Base-by-base conservation (phyloP, 2,329 filamentous ascomycete genomes). In the Aspergillus viridinutans region DNA sequence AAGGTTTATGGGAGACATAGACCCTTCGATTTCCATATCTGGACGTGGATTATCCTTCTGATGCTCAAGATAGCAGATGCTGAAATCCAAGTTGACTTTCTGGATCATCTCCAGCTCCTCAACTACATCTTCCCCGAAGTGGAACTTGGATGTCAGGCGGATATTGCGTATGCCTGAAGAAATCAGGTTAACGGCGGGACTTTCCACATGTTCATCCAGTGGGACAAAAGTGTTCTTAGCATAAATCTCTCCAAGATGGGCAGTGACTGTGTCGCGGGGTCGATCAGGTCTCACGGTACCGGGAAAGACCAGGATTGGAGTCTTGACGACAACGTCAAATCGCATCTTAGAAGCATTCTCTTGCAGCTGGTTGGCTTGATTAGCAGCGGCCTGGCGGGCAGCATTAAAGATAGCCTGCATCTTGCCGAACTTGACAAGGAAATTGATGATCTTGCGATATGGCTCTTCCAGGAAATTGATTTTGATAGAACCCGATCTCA, bases 381-480 rank as follows among this genome's bases (percentile, higher is more conserved):
- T 93, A 42, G 94, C 90, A 2, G 95, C 94, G 42, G 93, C 95
- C 74, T 96, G 91, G 35, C 95, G 86, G 12, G 95, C 94, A 45
- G 94, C 93, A 69, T 99, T 99, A 80, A 96, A 99, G 53, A 99
- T 89, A 23, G 94, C 93, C 74, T 99, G 94, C 94, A 99, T 99
- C 76, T 96, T 96, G 59, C 95, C 94, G 72, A 99, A 99, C 68
- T 99, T 99, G 72, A 99, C 92, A 47, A 96, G 81, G 74, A 99
- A 99, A 64, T 95, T 90, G 74, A 99, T 90, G 62, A 99, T 97
- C 76, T 97, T 97, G 53, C 94, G 86, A 80, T 97, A 97, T 0
- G 94, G 94, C 72, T 99, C 95, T 60, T 97, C 93, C 3, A 97
- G 78, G 72, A 99, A 99, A 72, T 97, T 97, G 70, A 99, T 82